Percentiles rank a stretch among this genome's conserved stretches.
phyloP scores from a whole-genome alignment of 2,329 filamentous ascomycete species.

The Trichoderma polysporum region DNA sequence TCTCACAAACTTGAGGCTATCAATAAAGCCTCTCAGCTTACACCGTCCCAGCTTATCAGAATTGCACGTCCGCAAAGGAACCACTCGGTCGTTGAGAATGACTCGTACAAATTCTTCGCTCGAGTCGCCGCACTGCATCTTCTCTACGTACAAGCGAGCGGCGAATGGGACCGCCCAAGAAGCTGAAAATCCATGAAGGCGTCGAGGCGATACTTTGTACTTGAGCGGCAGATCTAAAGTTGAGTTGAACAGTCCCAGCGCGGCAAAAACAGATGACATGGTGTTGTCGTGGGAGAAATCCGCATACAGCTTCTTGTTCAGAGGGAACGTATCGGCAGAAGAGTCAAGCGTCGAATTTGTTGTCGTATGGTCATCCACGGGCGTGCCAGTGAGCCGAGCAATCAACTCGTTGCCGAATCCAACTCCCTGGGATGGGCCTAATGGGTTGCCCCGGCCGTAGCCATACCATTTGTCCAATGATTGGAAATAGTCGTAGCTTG shows the following conservation, averaged over 20 bases:
- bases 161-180: conserved; percentile 82
- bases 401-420: conserved; percentile 88
- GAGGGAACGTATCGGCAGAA: conserved; percentile 68
- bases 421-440: conserved; percentile 82
- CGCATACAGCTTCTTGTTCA: conserved; percentile 69
- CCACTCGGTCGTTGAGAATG: conserved; percentile 79
- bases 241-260: conserved; percentile 73
- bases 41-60: conserved; percentile 72
- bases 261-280: conserved; percentile 74
- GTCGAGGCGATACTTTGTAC: conserved; percentile 47
- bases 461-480: conserved; percentile 83
- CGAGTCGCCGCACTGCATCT: conserved; percentile 63
- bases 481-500: conserved; percentile 76
- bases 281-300: conserved; percentile 93
- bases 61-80: conserved; percentile 68
- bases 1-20: conserved; percentile 72
- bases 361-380: conserved; percentile 70
- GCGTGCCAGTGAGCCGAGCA: conserved; percentile 67
- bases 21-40: conserved; percentile 65
- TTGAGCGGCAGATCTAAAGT: conserved; percentile 55
- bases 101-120: conserved; percentile 72
- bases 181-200: conserved; percentile 68
- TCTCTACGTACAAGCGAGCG: conserved; percentile 81
- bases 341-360: conserved; percentile 77
- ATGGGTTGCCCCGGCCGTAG: conserved; percentile 70